These are phyloP conservation scores for Mortierella sp. DNA, from an alignment of 371 early-diverging fungal species.

Conservation along the genomic window DNA sequence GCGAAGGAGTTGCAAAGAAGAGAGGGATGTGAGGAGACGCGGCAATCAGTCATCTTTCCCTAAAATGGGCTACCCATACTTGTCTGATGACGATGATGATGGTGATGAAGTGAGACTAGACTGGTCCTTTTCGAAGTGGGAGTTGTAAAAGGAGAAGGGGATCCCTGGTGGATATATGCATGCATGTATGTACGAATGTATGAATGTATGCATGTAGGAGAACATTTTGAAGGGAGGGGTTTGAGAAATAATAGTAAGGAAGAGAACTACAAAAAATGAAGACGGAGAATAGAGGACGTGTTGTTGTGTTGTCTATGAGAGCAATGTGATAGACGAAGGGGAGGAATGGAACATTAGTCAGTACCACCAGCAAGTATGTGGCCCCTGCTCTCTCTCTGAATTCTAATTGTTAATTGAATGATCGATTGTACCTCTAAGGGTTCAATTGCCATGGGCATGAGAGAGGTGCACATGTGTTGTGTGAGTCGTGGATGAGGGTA, in stretches of 20 bases:
- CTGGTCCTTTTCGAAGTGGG: not conserved
- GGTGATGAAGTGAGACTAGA: not conserved
- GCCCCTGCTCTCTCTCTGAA: not conserved
- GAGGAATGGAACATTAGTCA: not conserved
- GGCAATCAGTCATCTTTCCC: not conserved
- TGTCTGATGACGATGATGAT: not conserved
- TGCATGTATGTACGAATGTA: too few relatives aligned
- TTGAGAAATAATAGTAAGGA: not conserved
- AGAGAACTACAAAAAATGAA: not conserved
- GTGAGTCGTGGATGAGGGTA: not conserved
- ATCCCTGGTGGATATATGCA: too few relatives aligned
- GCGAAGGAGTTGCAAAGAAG: too few relatives aligned
- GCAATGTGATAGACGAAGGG: not conserved
- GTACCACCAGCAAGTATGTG: not conserved
- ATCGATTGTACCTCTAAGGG: not conserved
- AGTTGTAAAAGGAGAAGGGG: not conserved
- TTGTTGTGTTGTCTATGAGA: constrained; percentile 3
- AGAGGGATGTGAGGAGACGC: not conserved
- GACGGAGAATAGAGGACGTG: not conserved
- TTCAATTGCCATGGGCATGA: not conserved
- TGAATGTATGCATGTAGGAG: too few relatives aligned
- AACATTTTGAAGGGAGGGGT: not conserved
- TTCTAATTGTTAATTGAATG: not conserved
- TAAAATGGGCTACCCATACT: not conserved
- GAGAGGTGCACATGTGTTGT: not conserved